Conservation (phyloP, 352 stramenopile genomes). For the Phytophthora citricola region DNA sequence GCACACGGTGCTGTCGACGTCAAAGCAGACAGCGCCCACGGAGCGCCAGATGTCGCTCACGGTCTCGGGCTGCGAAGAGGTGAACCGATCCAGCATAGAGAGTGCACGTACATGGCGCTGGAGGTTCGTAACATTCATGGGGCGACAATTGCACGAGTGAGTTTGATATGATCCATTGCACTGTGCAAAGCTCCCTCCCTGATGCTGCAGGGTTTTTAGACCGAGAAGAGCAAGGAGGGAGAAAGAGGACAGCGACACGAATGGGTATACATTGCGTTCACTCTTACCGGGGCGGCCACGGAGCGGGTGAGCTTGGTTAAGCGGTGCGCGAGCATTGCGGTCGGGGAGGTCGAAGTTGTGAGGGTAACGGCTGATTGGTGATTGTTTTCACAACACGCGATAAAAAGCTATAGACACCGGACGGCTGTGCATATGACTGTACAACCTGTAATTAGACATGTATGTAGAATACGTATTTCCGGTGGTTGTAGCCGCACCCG, state of each 20-base stretch:
- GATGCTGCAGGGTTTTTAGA: not conserved
- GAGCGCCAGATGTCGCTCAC: conserved; percentile 71
- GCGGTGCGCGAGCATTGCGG: conserved; percentile 30
- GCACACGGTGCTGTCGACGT: conserved; percentile 99
- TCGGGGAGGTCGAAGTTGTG: conserved; percentile 21
- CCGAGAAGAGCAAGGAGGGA: not conserved
- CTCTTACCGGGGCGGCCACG: conserved; percentile 28
- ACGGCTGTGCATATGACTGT: not conserved
- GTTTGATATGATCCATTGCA: not conserved
- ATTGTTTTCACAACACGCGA: conserved; percentile 18
- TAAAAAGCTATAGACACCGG: conserved; percentile 1
- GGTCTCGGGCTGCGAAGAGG: conserved; percentile 26
- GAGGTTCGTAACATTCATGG: conserved; percentile 8
- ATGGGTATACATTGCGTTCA: conserved; percentile 1
- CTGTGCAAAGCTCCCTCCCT: conserved; percentile 3
- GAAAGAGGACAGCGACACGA: no score
- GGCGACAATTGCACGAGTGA: conserved; percentile 9
- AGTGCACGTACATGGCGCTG: conserved; percentile 26
- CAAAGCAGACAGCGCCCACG: conserved; percentile 83
- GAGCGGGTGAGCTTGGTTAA: conserved; percentile 33
- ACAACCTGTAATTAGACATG: not conserved
- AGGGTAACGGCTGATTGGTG: conserved; percentile 15
- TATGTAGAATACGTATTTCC: not conserved
- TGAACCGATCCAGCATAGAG: conserved; percentile 37
- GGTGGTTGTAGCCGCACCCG: not conserved